Evolutionary conservation across 306 rosid species (phyloP), one percentile per base, ranked within the genome.

Genomic region (Aeschynomene evenia): DNA sequence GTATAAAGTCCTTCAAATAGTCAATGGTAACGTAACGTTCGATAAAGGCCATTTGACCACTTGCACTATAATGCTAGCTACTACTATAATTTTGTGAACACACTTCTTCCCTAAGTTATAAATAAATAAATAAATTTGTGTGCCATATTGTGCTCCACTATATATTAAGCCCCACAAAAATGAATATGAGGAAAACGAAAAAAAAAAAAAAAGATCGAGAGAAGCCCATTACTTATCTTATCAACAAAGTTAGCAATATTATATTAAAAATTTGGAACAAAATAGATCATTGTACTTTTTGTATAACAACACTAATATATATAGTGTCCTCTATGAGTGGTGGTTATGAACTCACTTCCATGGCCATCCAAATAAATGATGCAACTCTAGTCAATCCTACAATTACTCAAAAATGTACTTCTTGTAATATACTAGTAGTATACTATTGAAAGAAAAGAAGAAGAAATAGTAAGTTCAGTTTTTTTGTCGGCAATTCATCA

Each of bases 401-500:
- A 14, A 23, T 7, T 29, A 15, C 12, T 15, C 23, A 31, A 9
- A 57, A 9, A 2, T 33, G 2, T 58, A 16, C 13, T 34, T n/a
- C n/a, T n/a, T n/a, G n/a, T n/a, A 58, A 58, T 24, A 48, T 48
- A 48, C 12, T 48, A 29, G 19, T 34, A 22, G 46, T 14, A 28
- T 9, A 43, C 26, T 64, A 45, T 49, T 19, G 2, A 4, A 66
- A 6, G 49, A 31, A 5, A 23, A 26, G 6, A 63, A 43, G 26
- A 3, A n/a, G 13, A 19, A 1, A n/a, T n/a, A 11, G 4, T 12
- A 54, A 11, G n/a, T 31, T 9, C 26, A 29, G 20, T 33, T n/a
- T 23, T 55, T 10, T 26, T 52, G 64, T 60, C 61, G 71, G 48
- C 63, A n/a, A 37, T 36, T 37, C 15, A 49, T 62, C 36, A 43